These are phyloP conservation scores for Lipomyces oligophaga DNA, from an alignment of 805 yeast genomes.

Conservation along the genomic window DNA sequence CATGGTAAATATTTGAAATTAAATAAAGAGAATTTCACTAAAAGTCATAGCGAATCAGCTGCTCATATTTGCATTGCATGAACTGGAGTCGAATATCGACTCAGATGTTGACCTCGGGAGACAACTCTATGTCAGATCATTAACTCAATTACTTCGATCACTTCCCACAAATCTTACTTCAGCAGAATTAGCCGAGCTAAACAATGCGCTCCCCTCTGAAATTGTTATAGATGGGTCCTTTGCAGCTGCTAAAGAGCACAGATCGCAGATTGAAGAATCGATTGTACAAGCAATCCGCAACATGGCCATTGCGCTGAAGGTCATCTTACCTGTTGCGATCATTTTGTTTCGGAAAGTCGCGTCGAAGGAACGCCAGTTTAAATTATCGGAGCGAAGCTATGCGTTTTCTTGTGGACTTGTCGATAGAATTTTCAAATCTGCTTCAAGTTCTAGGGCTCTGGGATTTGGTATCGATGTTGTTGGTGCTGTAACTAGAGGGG, in stretches of 20 bases:
- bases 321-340: constrained; percentile 12
- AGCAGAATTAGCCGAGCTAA: constrained; percentile 10
- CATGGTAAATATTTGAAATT: not conserved
- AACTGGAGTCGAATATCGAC: not conserved
- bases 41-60: not conserved
- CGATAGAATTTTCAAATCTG: constrained; percentile 12
- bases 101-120: constrained; percentile 5
- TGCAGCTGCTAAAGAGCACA: not conserved
- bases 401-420: constrained; percentile 1
- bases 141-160: constrained; percentile 16
- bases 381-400: constrained; percentile 11
- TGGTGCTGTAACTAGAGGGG: constrained; percentile 18
- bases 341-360: constrained; percentile 8
- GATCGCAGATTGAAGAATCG: constrained; percentile 9
- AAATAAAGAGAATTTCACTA: not conserved
- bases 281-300: constrained; percentile 10
- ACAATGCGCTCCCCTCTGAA: constrained; percentile 6
- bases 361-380: constrained; percentile 18
- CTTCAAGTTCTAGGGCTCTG: constrained; percentile 9
- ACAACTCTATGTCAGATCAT: constrained; percentile 17
- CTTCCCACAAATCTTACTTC: constrained; percentile 12
- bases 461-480: constrained; percentile 2
- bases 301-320: constrained; percentile 8
- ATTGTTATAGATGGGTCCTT: constrained; percentile 1
- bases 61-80: not conserved